Base-by-base conservation (phyloP, 805 yeast genomes). In the Candida nemodendra region DNA sequence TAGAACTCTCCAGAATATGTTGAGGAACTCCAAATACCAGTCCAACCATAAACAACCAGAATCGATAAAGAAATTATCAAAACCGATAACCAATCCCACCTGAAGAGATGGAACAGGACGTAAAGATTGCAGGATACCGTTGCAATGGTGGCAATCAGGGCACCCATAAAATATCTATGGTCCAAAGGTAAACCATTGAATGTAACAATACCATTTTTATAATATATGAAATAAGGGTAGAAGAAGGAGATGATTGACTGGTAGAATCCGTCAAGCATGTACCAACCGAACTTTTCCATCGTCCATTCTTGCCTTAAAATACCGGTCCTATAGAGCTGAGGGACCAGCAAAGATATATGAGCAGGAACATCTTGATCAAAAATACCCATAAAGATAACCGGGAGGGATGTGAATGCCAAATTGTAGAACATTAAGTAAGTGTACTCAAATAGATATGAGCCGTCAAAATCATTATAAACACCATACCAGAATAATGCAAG, bases 401-500 rank as follows among this genome's bases (percentile, higher is more conserved):
- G 91, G 39, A 84, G 64, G 3, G 95, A 84, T 0, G 95, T 85
- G 55, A 81, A 85, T 2, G 90, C 91, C 73, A 85, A 74, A 55
- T 80, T 84, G 63, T 83, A 85, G 57, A 85, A 84, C 82, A 79
- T 84, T 68, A 84, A 65, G 53, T 75, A 83, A 16, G 95, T 85
- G 64, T 73, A 85, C 68, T 85, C 93, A 53, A 76, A 81, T 45
- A 85, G 65, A 51, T 85, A 85, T 1, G 90, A 68, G 18, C 95
- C 95, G 64, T 85, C 95, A 56, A 81, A 85, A 57, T 84, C 68
- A 56, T 71, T 74, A 65, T 69, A 83, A 40, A 84, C 72, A 55
- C 91, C 90, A 56, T 76, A 85, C 91, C 93, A 85, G 59, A 84
- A 84, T 46, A 81, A 66, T 0, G 93, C 78, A 49, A 84, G 57